These are phyloP conservation scores for Thoreauomyces humboldtii DNA, from an alignment of 192 early-diverging fungal genomes.

Conservation along the genomic window DNA sequence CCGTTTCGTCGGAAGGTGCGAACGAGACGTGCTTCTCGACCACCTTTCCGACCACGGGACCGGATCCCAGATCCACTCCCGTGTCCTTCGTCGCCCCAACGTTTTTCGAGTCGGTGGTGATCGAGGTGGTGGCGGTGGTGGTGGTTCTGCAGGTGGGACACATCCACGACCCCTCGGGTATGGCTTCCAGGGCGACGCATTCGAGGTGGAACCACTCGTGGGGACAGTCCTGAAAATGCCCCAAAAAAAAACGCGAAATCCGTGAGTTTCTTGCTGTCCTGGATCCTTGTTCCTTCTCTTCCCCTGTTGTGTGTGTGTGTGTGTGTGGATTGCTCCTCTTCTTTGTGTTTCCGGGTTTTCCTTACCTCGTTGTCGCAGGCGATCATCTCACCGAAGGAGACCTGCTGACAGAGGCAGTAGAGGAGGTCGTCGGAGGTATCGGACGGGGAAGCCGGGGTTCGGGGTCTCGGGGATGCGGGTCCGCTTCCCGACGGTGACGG, in stretches of 20 bases:
- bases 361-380: slow-evolving; percentile 64
- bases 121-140: too few species aligned
- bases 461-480: slow-evolving; percentile 6
- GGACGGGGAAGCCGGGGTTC: slow-evolving; percentile 11
- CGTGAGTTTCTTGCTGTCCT: neutral
- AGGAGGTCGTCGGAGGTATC: slow-evolving; percentile 55
- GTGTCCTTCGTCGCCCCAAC: too few species aligned
- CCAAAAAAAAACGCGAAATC: neutral
- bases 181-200: slow-evolving; percentile 62
- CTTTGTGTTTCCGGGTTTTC: too few species aligned
- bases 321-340: neutral
- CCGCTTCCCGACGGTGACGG: too few species aligned
- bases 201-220: slow-evolving; percentile 77
- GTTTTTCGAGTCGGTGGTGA: too few species aligned
- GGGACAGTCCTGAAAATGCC: slow-evolving; percentile 49
- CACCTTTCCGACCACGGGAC: too few species aligned
- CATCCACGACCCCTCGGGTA: slow-evolving; percentile 66
- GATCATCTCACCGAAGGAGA: slow-evolving; percentile 75
- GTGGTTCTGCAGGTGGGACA: slow-evolving; percentile 24
- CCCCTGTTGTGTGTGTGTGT: neutral
- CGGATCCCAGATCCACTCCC: too few species aligned
- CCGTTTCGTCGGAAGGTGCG: too few species aligned
- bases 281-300: neutral
- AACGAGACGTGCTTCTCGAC: too few species aligned
- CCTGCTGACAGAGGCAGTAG: slow-evolving; percentile 65